These are phyloP conservation scores for Parastagonospora avenae DNA, from an alignment of 2,329 filamentous ascomycete genomes.

Conservation along the genomic window DNA sequence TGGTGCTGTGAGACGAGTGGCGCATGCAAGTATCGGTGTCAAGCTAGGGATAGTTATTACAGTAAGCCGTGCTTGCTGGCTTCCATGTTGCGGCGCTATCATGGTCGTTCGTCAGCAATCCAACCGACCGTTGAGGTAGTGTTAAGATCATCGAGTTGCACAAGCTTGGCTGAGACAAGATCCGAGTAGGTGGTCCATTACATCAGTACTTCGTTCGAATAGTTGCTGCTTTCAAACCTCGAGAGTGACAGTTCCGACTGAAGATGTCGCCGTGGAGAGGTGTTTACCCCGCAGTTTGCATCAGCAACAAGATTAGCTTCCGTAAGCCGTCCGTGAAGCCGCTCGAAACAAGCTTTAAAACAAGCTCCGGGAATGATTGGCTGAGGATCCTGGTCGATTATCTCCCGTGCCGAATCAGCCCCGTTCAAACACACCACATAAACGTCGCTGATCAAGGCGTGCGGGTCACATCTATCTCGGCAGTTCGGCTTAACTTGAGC, in stretches of 20 bases:
- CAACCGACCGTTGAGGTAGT: no score
- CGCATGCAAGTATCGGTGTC: constrained; percentile 13
- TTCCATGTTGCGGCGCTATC: no score
- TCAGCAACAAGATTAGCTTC: constrained; percentile 23
- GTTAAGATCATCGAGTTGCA: no score
- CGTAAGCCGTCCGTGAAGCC: constrained; percentile 30
- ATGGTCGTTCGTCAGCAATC: no score
- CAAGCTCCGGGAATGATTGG: constrained; percentile 27
- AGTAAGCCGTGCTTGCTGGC: constrained; percentile 5
- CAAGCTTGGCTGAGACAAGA: no score
- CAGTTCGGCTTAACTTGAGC: not conserved
- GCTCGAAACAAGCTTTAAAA: constrained; percentile 31
- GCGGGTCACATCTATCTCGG: not conserved
- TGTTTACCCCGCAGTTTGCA: constrained; percentile 28
- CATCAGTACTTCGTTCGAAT: no score
- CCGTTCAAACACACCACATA: constrained; percentile 7
- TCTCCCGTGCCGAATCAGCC: constrained; percentile 20
- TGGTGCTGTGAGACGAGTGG: constrained; percentile 5
- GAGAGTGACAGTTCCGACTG: not conserved
- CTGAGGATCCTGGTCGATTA: constrained; percentile 32
- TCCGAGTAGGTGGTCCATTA: no score
- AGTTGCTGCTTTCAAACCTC: not conserved
- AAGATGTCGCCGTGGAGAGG: not conserved
- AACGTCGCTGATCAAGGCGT: constrained; percentile 11
- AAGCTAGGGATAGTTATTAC: constrained; percentile 7